phyloP scores from a whole-genome alignment of 495 filamentous ascomycete species.

The Eremomyces bilateralis region DNA sequence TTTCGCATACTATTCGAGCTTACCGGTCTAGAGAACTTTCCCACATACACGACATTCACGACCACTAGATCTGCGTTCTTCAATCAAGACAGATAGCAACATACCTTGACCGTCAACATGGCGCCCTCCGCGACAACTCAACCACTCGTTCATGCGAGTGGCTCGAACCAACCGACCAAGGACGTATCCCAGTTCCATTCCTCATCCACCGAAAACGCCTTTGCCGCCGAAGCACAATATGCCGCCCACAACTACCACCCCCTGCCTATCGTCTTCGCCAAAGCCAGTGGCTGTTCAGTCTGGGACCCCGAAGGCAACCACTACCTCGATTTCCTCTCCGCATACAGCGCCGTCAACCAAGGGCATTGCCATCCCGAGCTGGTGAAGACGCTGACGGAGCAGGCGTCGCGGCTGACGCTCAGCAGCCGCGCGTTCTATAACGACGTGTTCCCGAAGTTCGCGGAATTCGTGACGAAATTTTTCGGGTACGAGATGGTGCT shows the following conservation, averaged over 20 bases:
- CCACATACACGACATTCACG: too few species aligned
- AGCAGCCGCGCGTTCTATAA: conserved; percentile 97
- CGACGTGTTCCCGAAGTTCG: conserved; percentile 94
- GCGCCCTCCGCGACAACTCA: not conserved
- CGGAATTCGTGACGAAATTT: conserved; percentile 66
- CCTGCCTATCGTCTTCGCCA: conserved; percentile 48
- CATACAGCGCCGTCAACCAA: conserved; percentile 96
- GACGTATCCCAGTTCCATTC: conserved; percentile 59
- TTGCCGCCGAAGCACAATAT: conserved; percentile 56
- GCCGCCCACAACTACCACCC: conserved; percentile 99
- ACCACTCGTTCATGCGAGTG: not conserved
- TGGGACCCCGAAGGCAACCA: conserved; percentile 84
- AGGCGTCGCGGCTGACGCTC: conserved; percentile 75
- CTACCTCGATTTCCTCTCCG: conserved; percentile 95
- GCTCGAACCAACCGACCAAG: not conserved
- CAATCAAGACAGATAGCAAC: not conserved
- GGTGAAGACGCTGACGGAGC: conserved; percentile 69
- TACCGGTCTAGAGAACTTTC: not conserved
- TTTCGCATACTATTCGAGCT: not conserved
- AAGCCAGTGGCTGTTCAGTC: conserved; percentile 61
- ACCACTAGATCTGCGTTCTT: too few species aligned
- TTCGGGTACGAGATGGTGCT: conserved; percentile 98
- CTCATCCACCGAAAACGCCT: conserved; percentile 54
- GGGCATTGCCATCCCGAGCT: conserved; percentile 96
- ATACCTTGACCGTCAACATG: not conserved